Conservation (phyloP, 1,139 yeast species). For the Magnusiomyces suaveolens region DNA sequence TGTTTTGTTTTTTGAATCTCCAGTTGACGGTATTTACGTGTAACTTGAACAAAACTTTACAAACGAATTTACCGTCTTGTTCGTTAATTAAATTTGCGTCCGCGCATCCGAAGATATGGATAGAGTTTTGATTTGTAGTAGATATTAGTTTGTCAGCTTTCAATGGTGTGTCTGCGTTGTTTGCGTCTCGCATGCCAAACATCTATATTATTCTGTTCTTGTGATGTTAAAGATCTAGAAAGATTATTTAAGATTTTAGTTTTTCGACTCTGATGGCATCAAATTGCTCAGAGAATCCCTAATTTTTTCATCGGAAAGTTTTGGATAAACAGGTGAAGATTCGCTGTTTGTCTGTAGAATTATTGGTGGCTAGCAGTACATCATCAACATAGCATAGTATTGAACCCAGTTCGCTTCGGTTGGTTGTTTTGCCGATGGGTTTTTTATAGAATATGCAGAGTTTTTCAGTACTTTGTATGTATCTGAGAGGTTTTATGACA, state of each 20-base stretch:
- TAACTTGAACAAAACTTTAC: too few relatives aligned
- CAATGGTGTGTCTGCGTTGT: background rate
- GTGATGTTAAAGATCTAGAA: background rate
- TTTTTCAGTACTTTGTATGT: background rate
- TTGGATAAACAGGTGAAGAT: background rate
- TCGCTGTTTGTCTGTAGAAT: background rate
- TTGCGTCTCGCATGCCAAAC: background rate
- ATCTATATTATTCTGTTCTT: background rate
- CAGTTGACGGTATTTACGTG: too few relatives aligned
- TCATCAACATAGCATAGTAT: background rate
- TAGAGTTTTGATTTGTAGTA: too few relatives aligned
- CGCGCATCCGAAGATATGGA: too few relatives aligned
- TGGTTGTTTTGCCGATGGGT: too few relatives aligned
- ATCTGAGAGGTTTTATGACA: background rate
- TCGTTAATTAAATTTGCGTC: too few relatives aligned
- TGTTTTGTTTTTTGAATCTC: too few relatives aligned
- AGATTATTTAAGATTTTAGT: too few relatives aligned
- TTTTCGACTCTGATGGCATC: background rate
- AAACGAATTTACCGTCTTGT: too few relatives aligned
- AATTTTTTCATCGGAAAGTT: background rate
- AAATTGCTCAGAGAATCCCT: background rate
- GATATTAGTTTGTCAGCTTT: too few relatives aligned
- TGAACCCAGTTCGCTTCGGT: background rate
- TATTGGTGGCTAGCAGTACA: background rate
- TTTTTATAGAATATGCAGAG: background rate